These are phyloP conservation scores for Phytopythium vexans DNA, from an alignment of 352 stramenopile species.

Conservation along the genomic window DNA sequence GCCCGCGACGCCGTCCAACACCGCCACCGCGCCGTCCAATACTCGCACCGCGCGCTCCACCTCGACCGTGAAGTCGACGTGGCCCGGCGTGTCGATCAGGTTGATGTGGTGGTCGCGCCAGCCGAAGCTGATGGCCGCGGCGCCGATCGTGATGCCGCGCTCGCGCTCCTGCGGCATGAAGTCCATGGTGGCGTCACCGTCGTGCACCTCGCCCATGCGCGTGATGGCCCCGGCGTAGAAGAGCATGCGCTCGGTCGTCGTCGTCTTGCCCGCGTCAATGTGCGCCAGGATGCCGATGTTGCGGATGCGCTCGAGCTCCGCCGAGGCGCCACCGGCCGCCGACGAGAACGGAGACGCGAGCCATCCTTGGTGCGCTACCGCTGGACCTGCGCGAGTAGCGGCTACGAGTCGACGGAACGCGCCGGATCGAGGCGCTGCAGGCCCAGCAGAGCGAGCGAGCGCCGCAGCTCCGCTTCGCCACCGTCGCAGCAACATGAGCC, in stretches of 20 bases:
- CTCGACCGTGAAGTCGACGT: constrained; percentile 99
- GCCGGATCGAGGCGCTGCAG: no score
- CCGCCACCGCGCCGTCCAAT: constrained; percentile 95
- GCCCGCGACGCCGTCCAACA: constrained; percentile 96
- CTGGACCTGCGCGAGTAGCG: no score
- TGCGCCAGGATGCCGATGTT: constrained; percentile 99
- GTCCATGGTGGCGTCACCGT: constrained; percentile 79
- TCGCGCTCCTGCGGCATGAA: constrained; percentile 94
- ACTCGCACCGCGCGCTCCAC: constrained; percentile 97
- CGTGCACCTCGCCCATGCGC: constrained; percentile 73
- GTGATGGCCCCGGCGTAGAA: constrained; percentile 92
- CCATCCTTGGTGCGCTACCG: no score
- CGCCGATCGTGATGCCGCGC: constrained; percentile 98
- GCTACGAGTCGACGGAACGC: no score
- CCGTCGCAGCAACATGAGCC: no score
- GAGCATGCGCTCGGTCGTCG: constrained; percentile 98
- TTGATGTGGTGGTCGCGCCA: constrained; percentile 96
- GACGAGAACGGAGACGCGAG: no score
- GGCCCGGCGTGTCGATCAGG: constrained; percentile 97
- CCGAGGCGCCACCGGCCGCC: no score
- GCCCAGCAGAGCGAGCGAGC: no score
- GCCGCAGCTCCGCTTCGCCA: no score
- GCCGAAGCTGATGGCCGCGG: constrained; percentile 93
- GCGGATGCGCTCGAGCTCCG: constrained; percentile 44
- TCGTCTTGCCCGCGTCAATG: constrained; percentile 99